These are phyloP conservation scores for Plasmodium falciparum DNA, from an alignment of 169 alveolate species.

Conservation along the genomic window DNA sequence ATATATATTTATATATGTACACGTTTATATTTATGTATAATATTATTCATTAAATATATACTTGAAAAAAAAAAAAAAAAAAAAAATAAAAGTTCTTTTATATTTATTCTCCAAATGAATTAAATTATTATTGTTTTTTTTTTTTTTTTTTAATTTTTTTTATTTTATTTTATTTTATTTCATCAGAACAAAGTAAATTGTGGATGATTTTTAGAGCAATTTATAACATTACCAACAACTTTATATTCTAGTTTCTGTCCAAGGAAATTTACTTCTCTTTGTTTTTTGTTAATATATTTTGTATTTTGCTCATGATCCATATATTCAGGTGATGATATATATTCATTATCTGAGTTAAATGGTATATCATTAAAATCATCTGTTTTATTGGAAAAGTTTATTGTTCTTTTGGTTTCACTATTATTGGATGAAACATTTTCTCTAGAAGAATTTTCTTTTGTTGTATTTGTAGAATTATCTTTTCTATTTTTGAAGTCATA, in stretches of 20 bases:
- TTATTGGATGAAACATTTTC: conserved; percentile 72
- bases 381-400: conserved; percentile 48
- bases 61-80: neutral
- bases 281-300: conserved; percentile 24
- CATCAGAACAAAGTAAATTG: conserved; percentile 49
- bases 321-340: conserved; percentile 57
- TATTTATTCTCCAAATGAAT: no score
- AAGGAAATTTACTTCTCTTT: conserved; percentile 51
- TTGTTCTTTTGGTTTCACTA: conserved; percentile 53
- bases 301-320: conserved; percentile 46
- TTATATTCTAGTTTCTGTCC: conserved; percentile 56
- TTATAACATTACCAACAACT: conserved; percentile 46
- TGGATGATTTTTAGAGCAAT: conserved; percentile 40
- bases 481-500: conserved; percentile 48
- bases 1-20: neutral
- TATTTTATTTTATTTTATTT: neutral
- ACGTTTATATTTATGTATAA: no score
- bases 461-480: conserved; percentile 42
- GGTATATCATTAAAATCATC: conserved; percentile 57
- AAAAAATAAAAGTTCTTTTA: conserved; percentile 7
- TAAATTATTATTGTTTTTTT: neutral
- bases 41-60: neutral
- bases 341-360: conserved; percentile 52
- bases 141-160: neutral
- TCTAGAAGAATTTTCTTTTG: conserved; percentile 51